phyloP scores from a whole-genome alignment of 164 flowering plant species.

The Cinnamomum chago region DNA sequence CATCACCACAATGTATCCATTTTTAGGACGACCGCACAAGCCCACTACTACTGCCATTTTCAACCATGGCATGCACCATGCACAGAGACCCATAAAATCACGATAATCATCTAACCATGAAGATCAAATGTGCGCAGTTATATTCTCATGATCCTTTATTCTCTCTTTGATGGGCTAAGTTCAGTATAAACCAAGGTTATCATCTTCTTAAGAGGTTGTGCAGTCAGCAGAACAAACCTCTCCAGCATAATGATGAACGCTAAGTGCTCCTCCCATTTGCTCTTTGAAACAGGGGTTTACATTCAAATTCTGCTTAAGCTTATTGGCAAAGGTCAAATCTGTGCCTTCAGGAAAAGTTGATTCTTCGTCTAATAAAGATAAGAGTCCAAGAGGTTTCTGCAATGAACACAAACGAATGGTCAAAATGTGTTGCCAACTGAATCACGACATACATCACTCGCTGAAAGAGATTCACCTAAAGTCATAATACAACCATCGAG shows the following conservation, averaged over 20 bases:
- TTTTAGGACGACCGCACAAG: no score
- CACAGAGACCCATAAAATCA: no score
- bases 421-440: conserved; percentile 3
- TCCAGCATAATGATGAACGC: conserved; percentile 77
- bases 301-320: conserved; percentile 72
- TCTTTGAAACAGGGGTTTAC: conserved; percentile 63
- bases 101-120: background rate
- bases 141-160: background rate
- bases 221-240: conserved; percentile 54
- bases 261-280: conserved; percentile 61
- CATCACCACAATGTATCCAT: no score
- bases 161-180: background rate
- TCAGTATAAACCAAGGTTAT: background rate
- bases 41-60: no score
- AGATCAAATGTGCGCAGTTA: background rate
- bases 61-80: no score
- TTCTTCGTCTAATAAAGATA: conserved; percentile 85
- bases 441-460: background rate
- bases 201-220: conserved; percentile 1
- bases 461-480: background rate
- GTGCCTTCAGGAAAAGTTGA: conserved; percentile 68
- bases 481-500: no score
- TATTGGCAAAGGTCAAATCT: conserved; percentile 76
- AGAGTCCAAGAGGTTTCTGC: conserved; percentile 87
- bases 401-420: conserved; percentile 5